Base-by-base conservation (phyloP, 768 basidiomycete species). In the Trametopsis cervina region DNA sequence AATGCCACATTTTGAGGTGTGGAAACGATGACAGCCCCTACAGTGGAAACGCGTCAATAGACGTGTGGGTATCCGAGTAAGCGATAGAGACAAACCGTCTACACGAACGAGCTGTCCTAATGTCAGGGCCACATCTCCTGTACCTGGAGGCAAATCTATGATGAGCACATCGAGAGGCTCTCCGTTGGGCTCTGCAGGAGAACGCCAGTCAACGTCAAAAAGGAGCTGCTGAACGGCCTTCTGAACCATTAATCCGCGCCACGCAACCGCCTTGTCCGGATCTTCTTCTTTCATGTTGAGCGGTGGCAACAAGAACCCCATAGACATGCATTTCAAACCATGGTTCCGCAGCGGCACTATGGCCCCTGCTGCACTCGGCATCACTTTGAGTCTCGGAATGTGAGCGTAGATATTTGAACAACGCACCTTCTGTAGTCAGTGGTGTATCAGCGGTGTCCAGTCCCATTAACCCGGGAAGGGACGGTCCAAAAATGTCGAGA, bases 231-330 rank as follows among this genome's bases (percentile, higher is more conserved):
- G 94, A 0, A 94, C 91, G 21, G 94, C 93, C 61, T 97, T 97
- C 68, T 95, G 93, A 1, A 97, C 95, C 95, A 97, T 98, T 18
- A 96, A 76, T 2, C 95, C 95, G 21, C 95, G 77, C 95, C 95
- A 99, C 24, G 95, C 89, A 25, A 97, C 75, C 0, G 93, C 83
- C 0, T 82, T 80, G 60, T 94, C 90, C 27, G 74, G 73, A 46
- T 74, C 74, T 2, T 76, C 69, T 37, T 69, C 69, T 23, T 69
- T 68, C 5, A 75, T 72, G 25, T 69, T 55, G 1, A 72, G 59
- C 3, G 42, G 33, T 1, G 88, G 85, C 12, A 98, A 75, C 11
- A 99, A 77, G 63, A 92, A 99, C 2, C 93, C 95, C 81, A 99
- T 96, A 0, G 93, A 96, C 95, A 97, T 97, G 57, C 87, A 89